These are phyloP conservation scores for Boletus insuetus DNA, from an alignment of 768 basidiomycete genomes.

Conservation along the genomic window DNA sequence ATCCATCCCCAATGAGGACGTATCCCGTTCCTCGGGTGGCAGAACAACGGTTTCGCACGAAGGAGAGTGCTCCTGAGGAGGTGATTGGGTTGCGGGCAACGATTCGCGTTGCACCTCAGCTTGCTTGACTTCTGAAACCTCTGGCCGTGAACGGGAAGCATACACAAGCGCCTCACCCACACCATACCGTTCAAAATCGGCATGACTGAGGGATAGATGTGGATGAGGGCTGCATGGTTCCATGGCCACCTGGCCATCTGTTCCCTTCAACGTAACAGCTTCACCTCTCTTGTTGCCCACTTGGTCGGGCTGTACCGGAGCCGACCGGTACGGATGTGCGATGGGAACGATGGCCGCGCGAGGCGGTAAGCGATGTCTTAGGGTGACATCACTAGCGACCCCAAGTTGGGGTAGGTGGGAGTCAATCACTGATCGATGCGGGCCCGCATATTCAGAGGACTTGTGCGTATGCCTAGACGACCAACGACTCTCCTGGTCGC, in stretches of 20 bases:
- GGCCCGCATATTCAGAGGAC: conserved; percentile 39
- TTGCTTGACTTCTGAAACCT: background rate
- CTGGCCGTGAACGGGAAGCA: conserved; percentile 26
- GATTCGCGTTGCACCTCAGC: background rate
- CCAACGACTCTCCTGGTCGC: background rate
- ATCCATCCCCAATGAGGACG: conserved; percentile 3
- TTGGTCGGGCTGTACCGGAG: background rate
- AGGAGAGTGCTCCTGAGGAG: background rate
- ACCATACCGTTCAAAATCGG: conserved; percentile 48
- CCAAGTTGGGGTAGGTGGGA: conserved; percentile 13
- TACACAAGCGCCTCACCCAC: conserved; percentile 63
- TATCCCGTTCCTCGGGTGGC: conserved; percentile 40
- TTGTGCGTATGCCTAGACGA: conserved; percentile 19
- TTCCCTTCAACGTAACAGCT: background rate
- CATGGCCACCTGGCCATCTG: background rate
- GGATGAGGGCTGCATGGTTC: background rate
- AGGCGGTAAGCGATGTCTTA: conserved; percentile 38
- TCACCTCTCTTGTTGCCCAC: background rate
- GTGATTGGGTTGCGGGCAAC: background rate
- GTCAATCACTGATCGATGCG: conserved; percentile 37
- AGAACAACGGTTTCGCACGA: background rate
- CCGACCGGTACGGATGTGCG: conserved; percentile 29
- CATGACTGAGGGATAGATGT: conserved; percentile 27
- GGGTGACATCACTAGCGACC: conserved; percentile 28
- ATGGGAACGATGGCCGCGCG: conserved; percentile 22